Percentiles rank a stretch among this genome's conserved stretches.
Conservation (phyloP, 305 asterid species). For the Petunia hybrid region DNA sequence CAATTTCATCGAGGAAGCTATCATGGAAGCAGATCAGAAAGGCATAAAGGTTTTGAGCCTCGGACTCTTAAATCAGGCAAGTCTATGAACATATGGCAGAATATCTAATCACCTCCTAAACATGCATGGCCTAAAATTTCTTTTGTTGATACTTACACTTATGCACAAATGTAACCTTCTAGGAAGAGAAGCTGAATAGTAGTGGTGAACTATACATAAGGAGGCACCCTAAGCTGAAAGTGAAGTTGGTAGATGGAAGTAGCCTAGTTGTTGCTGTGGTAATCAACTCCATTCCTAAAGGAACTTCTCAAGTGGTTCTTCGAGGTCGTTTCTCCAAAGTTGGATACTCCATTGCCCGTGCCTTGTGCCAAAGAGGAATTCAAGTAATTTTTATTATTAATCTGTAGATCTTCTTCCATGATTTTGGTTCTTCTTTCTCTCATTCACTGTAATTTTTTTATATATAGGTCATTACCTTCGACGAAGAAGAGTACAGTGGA, state of each 20-base stretch:
- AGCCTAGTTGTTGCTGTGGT: constrained; percentile 52
- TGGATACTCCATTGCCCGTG: constrained; percentile 60
- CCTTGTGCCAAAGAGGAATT: constrained; percentile 63
- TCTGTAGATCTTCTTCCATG: not conserved
- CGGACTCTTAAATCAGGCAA: constrained; percentile 70
- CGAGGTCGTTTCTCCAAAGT: constrained; percentile 60
- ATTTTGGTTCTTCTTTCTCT: not conserved
- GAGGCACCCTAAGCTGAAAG: constrained; percentile 55
- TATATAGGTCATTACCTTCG: constrained; percentile 46
- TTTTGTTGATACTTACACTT: no score
- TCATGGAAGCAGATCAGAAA: constrained; percentile 60
- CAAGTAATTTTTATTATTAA: constrained; percentile 43
- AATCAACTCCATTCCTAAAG: constrained; percentile 69
- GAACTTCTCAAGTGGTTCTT: constrained; percentile 59
- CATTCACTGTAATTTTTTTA: not conserved
- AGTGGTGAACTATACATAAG: constrained; percentile 59
- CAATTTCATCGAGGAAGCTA: constrained; percentile 63
- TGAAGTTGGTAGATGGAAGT: constrained; percentile 51
- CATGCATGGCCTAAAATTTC: not conserved
- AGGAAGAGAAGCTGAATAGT: constrained; percentile 60
- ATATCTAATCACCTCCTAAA: not conserved
- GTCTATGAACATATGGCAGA: not conserved
- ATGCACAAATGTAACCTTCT: not conserved
- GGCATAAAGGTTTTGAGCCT: constrained; percentile 32
- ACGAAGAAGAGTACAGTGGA: constrained; percentile 59